phyloP scores from a whole-genome alignment of 1,284 basidiomycete species.

The Ustilago sp. region DNA sequence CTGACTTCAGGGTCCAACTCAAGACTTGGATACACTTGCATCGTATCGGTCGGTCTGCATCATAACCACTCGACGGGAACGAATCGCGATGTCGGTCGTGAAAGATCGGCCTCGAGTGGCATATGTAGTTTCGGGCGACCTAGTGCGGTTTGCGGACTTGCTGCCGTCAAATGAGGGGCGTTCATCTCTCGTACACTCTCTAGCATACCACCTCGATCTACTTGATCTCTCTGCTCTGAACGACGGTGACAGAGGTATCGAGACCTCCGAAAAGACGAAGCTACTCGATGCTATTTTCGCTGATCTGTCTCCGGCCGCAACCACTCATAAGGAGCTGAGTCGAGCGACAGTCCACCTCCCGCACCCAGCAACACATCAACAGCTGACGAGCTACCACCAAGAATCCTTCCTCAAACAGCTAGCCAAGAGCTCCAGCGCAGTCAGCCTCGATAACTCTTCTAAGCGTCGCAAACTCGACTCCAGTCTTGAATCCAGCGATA shows the following conservation, averaged over 20 bases:
- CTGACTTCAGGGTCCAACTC: slow-evolving; percentile 7
- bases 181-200: slow-evolving; percentile 82
- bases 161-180: slow-evolving; percentile 85
- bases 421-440: slow-evolving; percentile 5
- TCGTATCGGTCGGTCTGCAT: neutral
- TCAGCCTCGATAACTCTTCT: slow-evolving; percentile 3
- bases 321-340: neutral
- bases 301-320: neutral
- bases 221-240: slow-evolving; percentile 34
- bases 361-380: slow-evolving; percentile 14
- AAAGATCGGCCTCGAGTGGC: slow-evolving; percentile 58
- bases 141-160: slow-evolving; percentile 75
- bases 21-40: no score
- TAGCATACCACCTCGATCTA: slow-evolving; percentile 69
- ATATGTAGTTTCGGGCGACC: slow-evolving; percentile 76
- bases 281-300: slow-evolving; percentile 9
- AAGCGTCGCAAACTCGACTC: slow-evolving; percentile 12
- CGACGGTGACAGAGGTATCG: neutral
- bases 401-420: slow-evolving; percentile 29
- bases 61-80: neutral
- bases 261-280: neutral
- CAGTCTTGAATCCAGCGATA: neutral
- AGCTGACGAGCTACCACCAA: slow-evolving; percentile 41
- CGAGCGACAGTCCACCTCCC: slow-evolving; percentile 25
- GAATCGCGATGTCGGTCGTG: slow-evolving; percentile 15